These are phyloP conservation scores for Lepidopterella palustris DNA, from an alignment of 495 filamentous ascomycete genomes.

Conservation along the genomic window DNA sequence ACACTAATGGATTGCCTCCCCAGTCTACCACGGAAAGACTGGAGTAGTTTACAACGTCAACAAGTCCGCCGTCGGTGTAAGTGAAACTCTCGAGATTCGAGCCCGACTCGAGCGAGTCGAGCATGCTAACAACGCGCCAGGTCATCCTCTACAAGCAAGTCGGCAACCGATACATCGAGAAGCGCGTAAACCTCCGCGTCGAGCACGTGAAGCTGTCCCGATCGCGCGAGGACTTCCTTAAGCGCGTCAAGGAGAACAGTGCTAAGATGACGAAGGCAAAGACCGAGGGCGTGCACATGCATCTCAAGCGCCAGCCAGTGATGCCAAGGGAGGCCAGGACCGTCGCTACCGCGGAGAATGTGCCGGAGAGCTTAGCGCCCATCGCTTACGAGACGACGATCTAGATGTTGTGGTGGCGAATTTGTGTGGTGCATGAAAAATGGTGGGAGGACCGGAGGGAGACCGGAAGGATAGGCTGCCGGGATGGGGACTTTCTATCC, in stretches of 20 bases:
- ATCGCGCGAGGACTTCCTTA: conserved; percentile 91
- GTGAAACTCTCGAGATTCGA: conserved; percentile 57
- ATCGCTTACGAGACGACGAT: conserved; percentile 98
- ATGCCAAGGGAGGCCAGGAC: conserved; percentile 72
- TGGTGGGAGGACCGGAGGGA: too few species aligned
- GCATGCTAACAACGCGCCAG: conserved; percentile 11
- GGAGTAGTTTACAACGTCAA: conserved; percentile 98
- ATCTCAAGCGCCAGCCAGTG: conserved; percentile 84
- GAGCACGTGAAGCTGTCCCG: conserved; percentile 94
- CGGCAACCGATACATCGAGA: conserved; percentile 97
- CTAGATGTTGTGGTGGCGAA: conserved; percentile 52
- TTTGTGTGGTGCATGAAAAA: conserved; percentile 13
- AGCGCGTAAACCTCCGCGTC: conserved; percentile 96
- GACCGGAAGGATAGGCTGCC: background rate
- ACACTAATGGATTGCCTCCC: conserved; percentile 76
- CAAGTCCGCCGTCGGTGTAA: conserved; percentile 88
- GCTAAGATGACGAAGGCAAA: conserved; percentile 87
- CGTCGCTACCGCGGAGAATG: conserved; percentile 66
- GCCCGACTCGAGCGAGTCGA: background rate
- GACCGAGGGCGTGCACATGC: conserved; percentile 72
- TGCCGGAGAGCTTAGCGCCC: conserved; percentile 84
- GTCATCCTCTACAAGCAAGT: conserved; percentile 76
- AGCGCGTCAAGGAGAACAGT: conserved; percentile 91
- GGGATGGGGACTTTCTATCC: background rate
- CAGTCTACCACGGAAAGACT: conserved; percentile 98